Conservation (phyloP, 768 basidiomycete genomes). For the Hygrocybe punicea region DNA sequence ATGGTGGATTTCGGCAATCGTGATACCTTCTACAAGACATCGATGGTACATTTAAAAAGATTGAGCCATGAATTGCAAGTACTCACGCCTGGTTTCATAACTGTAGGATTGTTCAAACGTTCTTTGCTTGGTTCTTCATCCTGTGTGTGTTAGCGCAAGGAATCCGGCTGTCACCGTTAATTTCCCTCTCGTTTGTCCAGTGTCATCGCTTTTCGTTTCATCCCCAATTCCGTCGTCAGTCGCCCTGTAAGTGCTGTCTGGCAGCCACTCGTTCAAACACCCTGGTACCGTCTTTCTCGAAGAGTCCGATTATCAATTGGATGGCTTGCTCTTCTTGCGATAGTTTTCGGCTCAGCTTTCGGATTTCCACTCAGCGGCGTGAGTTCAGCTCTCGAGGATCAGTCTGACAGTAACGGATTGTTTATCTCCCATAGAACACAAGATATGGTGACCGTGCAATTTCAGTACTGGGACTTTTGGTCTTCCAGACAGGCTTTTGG, state of each 20-base stretch:
- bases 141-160: conserved; percentile 39
- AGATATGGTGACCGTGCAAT: conserved; percentile 79
- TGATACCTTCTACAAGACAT: conserved; percentile 65
- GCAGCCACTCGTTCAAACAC: conserved; percentile 59
- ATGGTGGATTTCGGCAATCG: conserved; percentile 82
- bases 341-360: conserved; percentile 85
- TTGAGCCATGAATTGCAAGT: not conserved
- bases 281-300: conserved; percentile 60
- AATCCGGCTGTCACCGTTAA: not conserved
- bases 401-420: conserved; percentile 7
- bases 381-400: conserved; percentile 18
- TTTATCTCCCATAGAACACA: conserved; percentile 42
- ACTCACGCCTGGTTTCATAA: not conserved
- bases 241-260: conserved; percentile 71
- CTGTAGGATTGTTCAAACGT: conserved; percentile 70
- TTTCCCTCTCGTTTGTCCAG: conserved; percentile 34
- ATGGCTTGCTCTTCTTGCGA: conserved; percentile 71
- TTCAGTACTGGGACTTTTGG: conserved; percentile 70
- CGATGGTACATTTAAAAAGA: conserved; percentile 53
- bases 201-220: conserved; percentile 80
- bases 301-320: conserved; percentile 58
- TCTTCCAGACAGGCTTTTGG: conserved; percentile 80
- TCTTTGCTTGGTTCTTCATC: conserved; percentile 83
- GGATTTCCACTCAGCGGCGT: conserved; percentile 66
- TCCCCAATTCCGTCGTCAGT: conserved; percentile 67